Conservation (phyloP, 768 basidiomycete species). For the Mrakia frigida region DNA sequence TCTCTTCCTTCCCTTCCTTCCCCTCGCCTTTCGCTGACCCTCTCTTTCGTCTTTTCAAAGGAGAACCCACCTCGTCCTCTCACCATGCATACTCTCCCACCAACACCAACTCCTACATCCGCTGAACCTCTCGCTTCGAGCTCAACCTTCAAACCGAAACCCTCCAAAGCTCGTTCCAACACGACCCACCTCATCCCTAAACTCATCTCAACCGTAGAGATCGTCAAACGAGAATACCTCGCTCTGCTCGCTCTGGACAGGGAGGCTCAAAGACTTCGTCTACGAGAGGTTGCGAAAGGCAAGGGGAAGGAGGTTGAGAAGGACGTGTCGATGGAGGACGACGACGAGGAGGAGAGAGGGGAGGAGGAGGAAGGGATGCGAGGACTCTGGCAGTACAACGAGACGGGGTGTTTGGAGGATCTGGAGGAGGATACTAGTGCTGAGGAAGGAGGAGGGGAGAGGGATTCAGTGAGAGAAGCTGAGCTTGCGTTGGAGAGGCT, state of each 20-base stretch:
- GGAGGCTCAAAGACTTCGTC: background rate
- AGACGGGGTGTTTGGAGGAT: slow-evolving; percentile 21
- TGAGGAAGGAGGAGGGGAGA: background rate
- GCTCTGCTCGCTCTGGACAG: background rate
- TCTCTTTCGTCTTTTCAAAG: background rate
- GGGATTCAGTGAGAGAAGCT: background rate
- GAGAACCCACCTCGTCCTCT: slow-evolving; percentile 25
- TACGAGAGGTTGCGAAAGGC: background rate
- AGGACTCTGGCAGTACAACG: slow-evolving; percentile 31
- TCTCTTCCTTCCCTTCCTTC: background rate
- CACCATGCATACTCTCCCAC: slow-evolving; percentile 23
- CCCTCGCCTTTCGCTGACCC: background rate
- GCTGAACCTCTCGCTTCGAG: background rate
- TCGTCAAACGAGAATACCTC: slow-evolving; percentile 28
- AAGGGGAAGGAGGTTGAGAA: background rate
- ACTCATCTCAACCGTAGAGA: slow-evolving; percentile 21
- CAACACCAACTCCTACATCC: background rate
- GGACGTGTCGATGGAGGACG: background rate
- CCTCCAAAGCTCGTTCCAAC: background rate
- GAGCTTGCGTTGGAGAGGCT: slow-evolving; percentile 19
- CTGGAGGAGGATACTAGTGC: background rate
- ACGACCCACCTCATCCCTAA: slow-evolving; percentile 16
- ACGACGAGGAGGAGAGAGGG: background rate
- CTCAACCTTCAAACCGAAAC: background rate
- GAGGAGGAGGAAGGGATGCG: background rate